Evolutionary conservation across 768 basidiomycete species (phyloP), one percentile per base, ranked within the genome.

Genomic region (Termitomyces sp.): DNA sequence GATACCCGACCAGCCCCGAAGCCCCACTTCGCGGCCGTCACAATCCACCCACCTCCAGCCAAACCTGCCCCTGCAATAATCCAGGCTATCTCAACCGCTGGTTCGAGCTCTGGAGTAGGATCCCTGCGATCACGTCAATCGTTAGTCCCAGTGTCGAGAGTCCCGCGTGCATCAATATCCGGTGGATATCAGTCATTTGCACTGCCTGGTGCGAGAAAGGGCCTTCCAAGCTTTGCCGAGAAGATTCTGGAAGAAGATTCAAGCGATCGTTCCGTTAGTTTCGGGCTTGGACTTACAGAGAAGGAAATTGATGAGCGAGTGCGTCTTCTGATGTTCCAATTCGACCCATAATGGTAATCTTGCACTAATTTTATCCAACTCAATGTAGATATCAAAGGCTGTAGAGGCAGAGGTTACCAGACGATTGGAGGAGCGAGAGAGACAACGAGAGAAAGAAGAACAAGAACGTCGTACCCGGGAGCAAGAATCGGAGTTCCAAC

Each of bases 251-350:
- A 65, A 49, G 67, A 68, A 42, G 60, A 60, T 45, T 48, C 64
- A 55, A 57, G 55, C 21, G 71, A 71, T 59, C 62, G 67, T 38
- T 71, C 73, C 44, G 70, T 68, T 51, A 70, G 63, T 54, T 41
- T 73, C 19, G 71, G 72, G 30, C 51, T 71, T 40, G 77, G 75
- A 30, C 64, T 87, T 59, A 81, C 82, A 2, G 85, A 87, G 68
- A 79, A 83, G 63, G 88, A 90, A 46, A 86, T 90, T 58, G 85
- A 90, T 58, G 85, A 85, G 35, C 74, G 84, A 71, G 89, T 86
- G 61, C n/a, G 77, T 68, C 47, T 52, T 45, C 4, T 52, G 28
- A 55, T 22, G 35, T 40, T 34, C 19, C 3, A 28, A 51, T 28
- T 15, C 19, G 22, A 17, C 7, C n/a, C 14, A 9, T 22, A 15